Evolutionary conservation across 768 basidiomycete species (phyloP).

Genomic region (Rhodocollybia butyracea): DNA sequence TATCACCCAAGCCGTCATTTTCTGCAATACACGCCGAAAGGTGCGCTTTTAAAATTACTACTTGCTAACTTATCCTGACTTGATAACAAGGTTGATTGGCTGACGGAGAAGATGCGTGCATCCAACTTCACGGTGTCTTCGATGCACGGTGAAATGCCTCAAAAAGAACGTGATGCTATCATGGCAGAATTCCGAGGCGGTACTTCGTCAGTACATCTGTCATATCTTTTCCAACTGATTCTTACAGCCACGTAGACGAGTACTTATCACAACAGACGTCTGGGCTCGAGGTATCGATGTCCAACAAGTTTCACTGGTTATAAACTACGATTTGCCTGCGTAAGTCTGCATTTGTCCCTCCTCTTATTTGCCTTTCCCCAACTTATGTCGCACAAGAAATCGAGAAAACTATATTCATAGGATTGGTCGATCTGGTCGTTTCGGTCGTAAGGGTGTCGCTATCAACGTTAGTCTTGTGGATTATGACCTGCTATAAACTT

Average conservation of each 20-base stretch:
- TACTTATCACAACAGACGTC: slow-evolving; percentile 93
- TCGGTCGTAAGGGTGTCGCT: slow-evolving; percentile 98
- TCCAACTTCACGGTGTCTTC: slow-evolving; percentile 98
- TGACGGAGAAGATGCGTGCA: slow-evolving; percentile 98
- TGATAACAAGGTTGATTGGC: slow-evolving; percentile 82
- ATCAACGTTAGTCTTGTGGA: slow-evolving; percentile 74
- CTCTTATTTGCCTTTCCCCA: slow-evolving; percentile 8
- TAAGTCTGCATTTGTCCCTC: slow-evolving; percentile 35
- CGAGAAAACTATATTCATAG: slow-evolving; percentile 99
- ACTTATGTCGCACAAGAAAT: slow-evolving; percentile 47
- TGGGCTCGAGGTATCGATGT: slow-evolving; percentile 99
- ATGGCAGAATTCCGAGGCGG: slow-evolving; percentile 96
- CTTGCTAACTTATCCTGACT: neutral
- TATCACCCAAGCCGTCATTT: slow-evolving; percentile 98
- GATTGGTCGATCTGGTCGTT: slow-evolving; percentile 98
- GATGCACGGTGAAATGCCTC: slow-evolving; percentile 96
- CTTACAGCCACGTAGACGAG: slow-evolving; percentile 52
- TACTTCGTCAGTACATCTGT: slow-evolving; percentile 62
- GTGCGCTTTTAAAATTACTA: slow-evolving; percentile 35
- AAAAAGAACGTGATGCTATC: slow-evolving; percentile 92
- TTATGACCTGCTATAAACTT: slow-evolving; percentile 16
- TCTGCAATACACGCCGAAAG: slow-evolving; percentile 98
- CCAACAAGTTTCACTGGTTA: slow-evolving; percentile 95
- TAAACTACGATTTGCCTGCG: slow-evolving; percentile 96
- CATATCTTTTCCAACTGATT: slow-evolving; percentile 5